These are phyloP conservation scores for thale cress (Arabidopsis thaliana) DNA, from an alignment of 345 rosid species.

Conservation along the genomic window TAIR10.1 NC_003076.8:25665501-25666000, in stretches of 20 bases:
- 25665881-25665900: neutral
- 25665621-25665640: neutral
- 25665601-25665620: neutral
- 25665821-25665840: neutral
- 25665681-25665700: slow-evolving; percentile 6
- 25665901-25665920: slow-evolving; percentile 20
- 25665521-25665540: slow-evolving; percentile 8
- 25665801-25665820: slow-evolving; percentile 26
- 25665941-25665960: neutral
- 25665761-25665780: slow-evolving; percentile 2
- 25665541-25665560: neutral
- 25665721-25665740: slow-evolving; percentile 6
- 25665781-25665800: slow-evolving; percentile 15
- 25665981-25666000: slow-evolving; percentile 1
- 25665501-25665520: neutral
- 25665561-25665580: neutral
- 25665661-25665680: slow-evolving; percentile 4
- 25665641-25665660: neutral
- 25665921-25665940: slow-evolving; percentile 8
- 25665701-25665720: neutral
- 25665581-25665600: slow-evolving; percentile 2
- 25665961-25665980: neutral
- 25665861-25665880: slow-evolving; percentile 32
- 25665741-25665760: neutral
- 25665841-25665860: slow-evolving; percentile 15